Evolutionary conservation across 2,329 filamentous ascomycete species (phyloP), one percentile per base, ranked within the genome.

Genomic region (Monosporascus sp.): DNA sequence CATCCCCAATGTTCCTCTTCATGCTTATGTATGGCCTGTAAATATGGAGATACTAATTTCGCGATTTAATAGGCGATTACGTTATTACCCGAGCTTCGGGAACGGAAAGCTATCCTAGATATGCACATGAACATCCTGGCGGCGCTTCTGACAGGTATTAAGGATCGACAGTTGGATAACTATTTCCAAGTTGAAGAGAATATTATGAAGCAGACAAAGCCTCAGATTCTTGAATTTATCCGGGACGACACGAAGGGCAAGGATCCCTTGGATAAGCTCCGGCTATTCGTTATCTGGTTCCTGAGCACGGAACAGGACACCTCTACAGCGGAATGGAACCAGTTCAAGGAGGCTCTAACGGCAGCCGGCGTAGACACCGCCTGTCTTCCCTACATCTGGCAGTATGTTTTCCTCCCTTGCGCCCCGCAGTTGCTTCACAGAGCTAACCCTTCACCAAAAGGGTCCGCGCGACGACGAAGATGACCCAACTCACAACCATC

Each of bases 41-140:
- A 34, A 14, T 1, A 11, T 31, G 9, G 1, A 5, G 1, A 14
- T 34, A 5, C 31, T 34, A 34, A 34, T 34, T 34, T 34, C 31
- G 9, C 11, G 22, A 4, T 14, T 24, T 14, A 24, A 24, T 27
- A 46, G 42, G 95, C 93, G 14, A 96, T 99, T 62, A 96, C 93
- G 0, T 76, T 96, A 22, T 77, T 99, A 15, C 95, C 94, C 0
- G 93, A 97, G 69, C 78, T 99, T 60, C 81, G 91, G 57, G 94
- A 97, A 70, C 85, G 94, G 54, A 99, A 99, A 69, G 85, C 86
- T n/a, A 82, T 87, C 20, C 81, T 99, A 5, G 94, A 97, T 67
- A 97, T 97, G 89, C 94, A 99, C 70, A 99, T 99, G 94, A 97
- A 96, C 68, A 96, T 97, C 54, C 79, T 95, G 3, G 93, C 92